phyloP scores from a whole-genome alignment of 176 grass and related monocot species.

The Echinochloa phyllopogon region DNA sequence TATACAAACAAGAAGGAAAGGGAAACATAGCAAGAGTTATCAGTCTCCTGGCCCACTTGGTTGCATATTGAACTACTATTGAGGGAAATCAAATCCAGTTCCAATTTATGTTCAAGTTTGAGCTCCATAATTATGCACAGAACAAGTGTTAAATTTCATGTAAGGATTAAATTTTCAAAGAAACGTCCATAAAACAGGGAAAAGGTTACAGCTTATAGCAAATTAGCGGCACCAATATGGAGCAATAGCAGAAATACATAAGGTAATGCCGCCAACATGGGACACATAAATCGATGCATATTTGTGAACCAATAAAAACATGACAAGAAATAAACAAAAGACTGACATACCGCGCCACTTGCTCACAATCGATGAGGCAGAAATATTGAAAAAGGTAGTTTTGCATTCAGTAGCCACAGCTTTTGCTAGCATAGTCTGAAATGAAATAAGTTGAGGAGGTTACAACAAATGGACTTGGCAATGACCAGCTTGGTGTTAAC shows the following conservation, averaged over 20 bases:
- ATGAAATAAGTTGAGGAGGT: slow-evolving; percentile 32
- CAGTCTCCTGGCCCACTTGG: neutral
- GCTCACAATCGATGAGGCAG: slow-evolving; percentile 92
- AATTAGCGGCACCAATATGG: slow-evolving; percentile 16
- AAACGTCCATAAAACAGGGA: neutral
- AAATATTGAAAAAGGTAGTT: slow-evolving; percentile 98
- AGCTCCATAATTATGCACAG: neutral
- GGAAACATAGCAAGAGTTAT: neutral
- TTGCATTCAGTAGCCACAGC: slow-evolving; percentile 97
- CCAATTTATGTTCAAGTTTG: neutral
- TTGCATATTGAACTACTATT: neutral
- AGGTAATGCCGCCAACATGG: neutral
- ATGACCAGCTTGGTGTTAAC: neutral
- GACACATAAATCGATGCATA: neutral
- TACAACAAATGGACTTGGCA: slow-evolving; percentile 11
- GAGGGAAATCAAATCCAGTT: neutral
- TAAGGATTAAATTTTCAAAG: slow-evolving; percentile 1
- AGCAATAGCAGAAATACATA: neutral
- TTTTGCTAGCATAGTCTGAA: slow-evolving; percentile 98
- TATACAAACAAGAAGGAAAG: neutral
- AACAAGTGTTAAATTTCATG: neutral
- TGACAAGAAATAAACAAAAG: slow-evolving; percentile 24
- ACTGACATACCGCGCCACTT: slow-evolving; percentile 81
- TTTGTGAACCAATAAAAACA: neutral
- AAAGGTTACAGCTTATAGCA: neutral